Conservation (phyloP, 2,329 filamentous ascomycete species). For the Truncatella angustata region DNA sequence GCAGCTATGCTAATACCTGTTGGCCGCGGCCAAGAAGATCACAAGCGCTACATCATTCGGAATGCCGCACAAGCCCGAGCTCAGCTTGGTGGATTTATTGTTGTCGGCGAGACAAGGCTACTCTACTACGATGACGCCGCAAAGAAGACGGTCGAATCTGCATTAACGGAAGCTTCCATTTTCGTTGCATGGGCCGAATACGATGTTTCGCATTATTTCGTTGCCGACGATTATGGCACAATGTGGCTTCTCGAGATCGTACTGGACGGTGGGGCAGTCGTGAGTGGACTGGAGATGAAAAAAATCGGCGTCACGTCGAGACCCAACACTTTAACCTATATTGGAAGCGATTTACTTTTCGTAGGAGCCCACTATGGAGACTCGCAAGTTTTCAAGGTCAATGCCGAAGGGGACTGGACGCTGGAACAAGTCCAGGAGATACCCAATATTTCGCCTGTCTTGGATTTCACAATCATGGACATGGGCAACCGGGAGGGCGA, state of each 20-base stretch:
- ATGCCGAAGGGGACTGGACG: conserved; percentile 43
- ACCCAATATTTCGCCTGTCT: conserved; percentile 82
- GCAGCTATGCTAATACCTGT: conserved; percentile 64
- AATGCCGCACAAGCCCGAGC: conserved; percentile 52
- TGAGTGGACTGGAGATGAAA: conserved; percentile 70
- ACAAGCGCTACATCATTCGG: conserved; percentile 60
- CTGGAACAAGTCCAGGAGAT: conserved; percentile 65
- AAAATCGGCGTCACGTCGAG: conserved; percentile 67
- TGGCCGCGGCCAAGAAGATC: conserved; percentile 49
- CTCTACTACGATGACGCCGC: conserved; percentile 81
- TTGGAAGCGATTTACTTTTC: conserved; percentile 72
- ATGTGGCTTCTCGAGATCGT: conserved; percentile 82
- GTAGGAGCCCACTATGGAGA: conserved; percentile 92
- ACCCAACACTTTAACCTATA: conserved; percentile 75
- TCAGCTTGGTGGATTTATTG: conserved; percentile 67
- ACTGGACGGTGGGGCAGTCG: conserved; percentile 57
- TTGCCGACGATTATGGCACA: conserved; percentile 87
- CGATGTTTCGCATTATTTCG: conserved; percentile 77
- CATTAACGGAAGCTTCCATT: conserved; percentile 71
- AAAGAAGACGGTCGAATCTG: conserved; percentile 62
- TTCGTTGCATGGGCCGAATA: conserved; percentile 91
- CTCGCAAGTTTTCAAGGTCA: conserved; percentile 68
- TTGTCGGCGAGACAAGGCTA: conserved; percentile 78
- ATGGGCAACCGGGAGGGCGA: conserved; percentile 83
- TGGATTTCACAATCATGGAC: conserved; percentile 96